A percentile compares a stretch with the other conserved stretches of the same genome.
Evolutionary conservation across 331 rosid genomes (phyloP).

Genomic region (Arachis monticola): DNA sequence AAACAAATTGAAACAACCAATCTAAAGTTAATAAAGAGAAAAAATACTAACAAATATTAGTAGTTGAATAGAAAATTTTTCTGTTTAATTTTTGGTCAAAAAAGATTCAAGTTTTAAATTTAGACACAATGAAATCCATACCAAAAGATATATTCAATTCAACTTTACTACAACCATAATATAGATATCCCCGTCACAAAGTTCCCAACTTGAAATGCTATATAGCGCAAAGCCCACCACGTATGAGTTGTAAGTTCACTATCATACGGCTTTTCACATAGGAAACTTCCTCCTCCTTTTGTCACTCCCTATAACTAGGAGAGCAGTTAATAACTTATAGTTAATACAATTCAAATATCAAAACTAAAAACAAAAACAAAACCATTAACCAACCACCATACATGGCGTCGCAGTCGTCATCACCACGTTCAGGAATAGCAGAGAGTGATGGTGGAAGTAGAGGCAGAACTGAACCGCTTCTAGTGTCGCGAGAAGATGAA

Average conservation of each 20-base stretch:
- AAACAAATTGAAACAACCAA: too few relatives aligned
- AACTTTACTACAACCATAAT: too few relatives aligned
- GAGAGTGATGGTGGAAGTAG: slow-evolving; percentile 7
- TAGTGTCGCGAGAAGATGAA: slow-evolving; percentile 5
- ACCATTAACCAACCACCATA: background rate
- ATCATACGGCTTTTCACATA: background rate
- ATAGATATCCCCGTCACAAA: too few relatives aligned
- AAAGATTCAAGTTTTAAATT: too few relatives aligned
- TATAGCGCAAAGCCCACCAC: background rate
- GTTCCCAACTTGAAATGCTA: too few relatives aligned
- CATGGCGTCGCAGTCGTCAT: slow-evolving; percentile 16
- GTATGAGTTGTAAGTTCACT: background rate
- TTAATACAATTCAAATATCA: background rate
- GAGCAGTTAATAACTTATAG: background rate
- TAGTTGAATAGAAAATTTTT: too few relatives aligned
- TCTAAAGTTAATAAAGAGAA: too few relatives aligned
- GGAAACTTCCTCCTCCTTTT: background rate
- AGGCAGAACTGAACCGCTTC: slow-evolving; percentile 38
- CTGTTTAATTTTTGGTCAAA: too few relatives aligned
- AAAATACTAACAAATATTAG: too few relatives aligned
- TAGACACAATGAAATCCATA: too few relatives aligned
- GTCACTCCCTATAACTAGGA: slow-evolving; percentile 6
- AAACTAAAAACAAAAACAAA: background rate
- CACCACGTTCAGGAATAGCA: too few relatives aligned
- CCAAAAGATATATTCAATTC: too few relatives aligned